phyloP scores from a whole-genome alignment of 805 yeast species.

The Tetrapisispora namnaoensis region DNA sequence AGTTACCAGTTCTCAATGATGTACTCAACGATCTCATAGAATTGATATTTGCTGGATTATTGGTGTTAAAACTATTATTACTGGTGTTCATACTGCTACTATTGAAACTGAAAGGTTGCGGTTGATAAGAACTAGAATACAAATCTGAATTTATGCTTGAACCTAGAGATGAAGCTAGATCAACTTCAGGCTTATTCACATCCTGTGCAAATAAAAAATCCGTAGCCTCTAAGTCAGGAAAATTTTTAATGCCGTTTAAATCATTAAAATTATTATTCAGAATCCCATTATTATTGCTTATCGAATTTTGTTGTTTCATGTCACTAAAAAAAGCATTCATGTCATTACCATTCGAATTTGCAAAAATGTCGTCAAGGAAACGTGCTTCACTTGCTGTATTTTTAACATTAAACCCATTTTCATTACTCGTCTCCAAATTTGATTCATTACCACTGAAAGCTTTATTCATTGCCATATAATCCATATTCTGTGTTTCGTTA shows the following conservation, averaged over 20 bases:
- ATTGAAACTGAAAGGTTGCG: constrained; percentile 14
- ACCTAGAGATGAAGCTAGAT: constrained; percentile 22
- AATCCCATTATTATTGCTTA: not conserved
- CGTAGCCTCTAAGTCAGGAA: not conserved
- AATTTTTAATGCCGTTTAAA: not conserved
- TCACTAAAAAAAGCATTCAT: not conserved
- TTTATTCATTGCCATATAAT: not conserved
- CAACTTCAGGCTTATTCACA: constrained; percentile 14
- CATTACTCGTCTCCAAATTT: not conserved
- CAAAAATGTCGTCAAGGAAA: constrained; percentile 19
- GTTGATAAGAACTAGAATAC: constrained; percentile 18
- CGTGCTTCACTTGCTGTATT: not conserved
- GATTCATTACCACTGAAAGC: not conserved
- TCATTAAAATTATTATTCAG: not conserved
- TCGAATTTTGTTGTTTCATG: not conserved
- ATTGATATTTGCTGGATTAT: not conserved
- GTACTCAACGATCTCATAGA: constrained; percentile 27
- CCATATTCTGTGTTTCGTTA: no score
- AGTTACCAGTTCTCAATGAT: constrained; percentile 24
- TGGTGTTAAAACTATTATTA: constrained; percentile 1
- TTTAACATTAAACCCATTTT: not conserved
- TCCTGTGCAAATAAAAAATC: constrained; percentile 14
- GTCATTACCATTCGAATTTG: constrained; percentile 3
- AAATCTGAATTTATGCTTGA: constrained; percentile 22
- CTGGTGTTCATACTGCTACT: constrained; percentile 3